A percentile compares a stretch with the other conserved stretches of the same genome.
Conservation (phyloP, 345 rosid genomes). For the Boechera stricta region DNA sequence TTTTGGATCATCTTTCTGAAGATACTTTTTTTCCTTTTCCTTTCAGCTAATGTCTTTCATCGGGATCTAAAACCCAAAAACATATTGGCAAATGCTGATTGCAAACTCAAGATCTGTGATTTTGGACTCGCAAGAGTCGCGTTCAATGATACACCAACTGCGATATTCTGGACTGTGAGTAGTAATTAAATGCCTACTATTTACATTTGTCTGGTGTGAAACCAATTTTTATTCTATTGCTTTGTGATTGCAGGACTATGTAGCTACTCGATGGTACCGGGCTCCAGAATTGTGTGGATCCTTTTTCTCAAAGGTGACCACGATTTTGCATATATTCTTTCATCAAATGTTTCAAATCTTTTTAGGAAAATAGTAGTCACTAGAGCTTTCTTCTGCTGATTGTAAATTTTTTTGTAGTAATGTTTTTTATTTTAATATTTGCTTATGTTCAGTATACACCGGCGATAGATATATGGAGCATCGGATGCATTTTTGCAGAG, state of each 20-base stretch:
- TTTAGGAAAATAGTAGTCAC: neutral
- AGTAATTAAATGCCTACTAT: conserved; percentile 14
- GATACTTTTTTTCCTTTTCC: neutral
- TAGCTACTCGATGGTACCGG: conserved; percentile 96
- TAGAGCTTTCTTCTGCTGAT: conserved; percentile 1
- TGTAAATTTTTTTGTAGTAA: neutral
- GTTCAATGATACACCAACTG: conserved; percentile 90
- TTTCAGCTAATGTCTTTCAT: conserved; percentile 89
- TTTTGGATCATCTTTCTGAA: conserved; percentile 6
- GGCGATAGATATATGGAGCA: conserved; percentile 97
- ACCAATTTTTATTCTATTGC: neutral
- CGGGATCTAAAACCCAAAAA: conserved; percentile 94
- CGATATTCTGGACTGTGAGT: conserved; percentile 92
- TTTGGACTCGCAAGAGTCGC: conserved; percentile 99
- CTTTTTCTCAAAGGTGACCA: conserved; percentile 86
- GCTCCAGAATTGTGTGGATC: conserved; percentile 99
- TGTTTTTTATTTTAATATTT: conserved; percentile 7
- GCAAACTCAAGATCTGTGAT: conserved; percentile 96
- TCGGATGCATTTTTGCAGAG: conserved; percentile 96
- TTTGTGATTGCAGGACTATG: conserved; percentile 70
- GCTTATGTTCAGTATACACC: conserved; percentile 79
- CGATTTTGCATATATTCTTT: conserved; percentile 12
- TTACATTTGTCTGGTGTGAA: neutral
- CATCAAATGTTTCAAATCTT: neutral
- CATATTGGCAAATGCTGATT: conserved; percentile 93